Base-by-base conservation (phyloP, 257 asterid species). In the Rhazya stricta region DNA sequence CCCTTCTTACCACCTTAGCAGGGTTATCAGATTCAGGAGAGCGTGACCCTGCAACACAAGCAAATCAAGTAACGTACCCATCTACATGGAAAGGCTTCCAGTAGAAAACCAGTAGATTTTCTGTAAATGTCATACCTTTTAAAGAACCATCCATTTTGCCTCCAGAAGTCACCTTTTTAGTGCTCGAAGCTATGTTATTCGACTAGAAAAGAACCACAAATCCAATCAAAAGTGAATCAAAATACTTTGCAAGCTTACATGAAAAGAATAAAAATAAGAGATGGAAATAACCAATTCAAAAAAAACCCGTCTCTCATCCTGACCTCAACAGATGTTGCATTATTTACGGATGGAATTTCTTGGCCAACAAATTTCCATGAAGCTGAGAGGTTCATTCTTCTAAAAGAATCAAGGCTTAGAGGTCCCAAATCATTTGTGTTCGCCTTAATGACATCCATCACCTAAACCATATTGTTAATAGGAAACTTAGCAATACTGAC, bases 391-490 rank as follows among this genome's bases (percentile, higher is more conserved):
- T 91, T 90, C 73, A 66, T 81, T 76, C 84, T 94, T 73, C 89
- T 82, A 74, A 91, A 82, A 78, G 86, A 85, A 78, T 92, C 95
- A 61, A 85, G 75, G 83, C 86, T 89, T 60, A 91, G 81, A 51
- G 96, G 91, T 77, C 94, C 98, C 84, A 88, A 80, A 81, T 88
- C 97, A 74, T 84, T 80, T 74, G 92, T 89, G 76, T 85, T 85
- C 79, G 87, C 82, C 41, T 87, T 87, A 72, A 95, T 87, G 74
- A 86, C 86, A 81, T 88, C 97, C 83, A 92, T 82, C 32, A 89
- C 97, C 98, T 94, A 79, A 67, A 82, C 79, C 19, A 27, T 68
- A 73, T 63, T 67, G 48, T 58, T 32, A 73, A 71, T 66, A 10
- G 80, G 46, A 73, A 80, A 57, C 56, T 29, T 34, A 66, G 48